Conservation (phyloP, 352 stramenopile species). For the Phytophthora palmivora region DNA sequence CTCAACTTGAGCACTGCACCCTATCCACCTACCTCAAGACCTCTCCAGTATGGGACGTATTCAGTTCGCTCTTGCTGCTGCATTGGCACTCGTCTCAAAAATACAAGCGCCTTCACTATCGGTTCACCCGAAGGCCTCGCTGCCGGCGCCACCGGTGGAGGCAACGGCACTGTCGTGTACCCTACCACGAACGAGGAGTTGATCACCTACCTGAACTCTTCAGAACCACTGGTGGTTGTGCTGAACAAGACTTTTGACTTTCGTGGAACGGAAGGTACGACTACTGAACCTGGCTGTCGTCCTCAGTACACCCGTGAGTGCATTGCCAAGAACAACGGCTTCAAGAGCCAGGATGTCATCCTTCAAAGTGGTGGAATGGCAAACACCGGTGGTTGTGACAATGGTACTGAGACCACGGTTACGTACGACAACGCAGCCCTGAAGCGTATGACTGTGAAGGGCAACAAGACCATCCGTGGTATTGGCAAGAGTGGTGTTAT, state of each 20-base stretch:
- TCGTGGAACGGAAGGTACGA: constrained; percentile 41
- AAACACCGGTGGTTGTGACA: constrained; percentile 50
- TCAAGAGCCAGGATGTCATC: constrained; percentile 54
- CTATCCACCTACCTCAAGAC: too few relatives aligned
- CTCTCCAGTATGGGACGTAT: constrained; percentile 11
- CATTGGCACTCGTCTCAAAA: constrained; percentile 14
- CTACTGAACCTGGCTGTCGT: constrained; percentile 26
- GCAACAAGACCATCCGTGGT: too few relatives aligned
- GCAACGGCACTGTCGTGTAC: constrained; percentile 29
- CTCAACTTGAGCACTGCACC: constrained; percentile 9
- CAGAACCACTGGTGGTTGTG: constrained; percentile 32
- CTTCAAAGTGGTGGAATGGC: constrained; percentile 43
- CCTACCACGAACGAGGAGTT: constrained; percentile 40
- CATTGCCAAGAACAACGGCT: constrained; percentile 46
- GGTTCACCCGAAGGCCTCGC: constrained; percentile 33
- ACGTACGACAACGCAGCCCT: constrained; percentile 36
- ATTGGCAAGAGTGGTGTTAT: too few relatives aligned
- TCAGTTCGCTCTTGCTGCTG: constrained; percentile 11
- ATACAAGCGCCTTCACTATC: constrained; percentile 20
- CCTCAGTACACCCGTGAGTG: too few relatives aligned
- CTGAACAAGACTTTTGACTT: constrained; percentile 53
- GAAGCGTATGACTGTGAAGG: too few relatives aligned
- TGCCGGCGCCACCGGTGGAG: constrained; percentile 37
- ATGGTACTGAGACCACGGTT: constrained; percentile 30
- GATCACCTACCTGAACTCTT: constrained; percentile 32